Conservation (phyloP, 2,329 filamentous ascomycete genomes). For the Raffaelea ambrosiae region DNA sequence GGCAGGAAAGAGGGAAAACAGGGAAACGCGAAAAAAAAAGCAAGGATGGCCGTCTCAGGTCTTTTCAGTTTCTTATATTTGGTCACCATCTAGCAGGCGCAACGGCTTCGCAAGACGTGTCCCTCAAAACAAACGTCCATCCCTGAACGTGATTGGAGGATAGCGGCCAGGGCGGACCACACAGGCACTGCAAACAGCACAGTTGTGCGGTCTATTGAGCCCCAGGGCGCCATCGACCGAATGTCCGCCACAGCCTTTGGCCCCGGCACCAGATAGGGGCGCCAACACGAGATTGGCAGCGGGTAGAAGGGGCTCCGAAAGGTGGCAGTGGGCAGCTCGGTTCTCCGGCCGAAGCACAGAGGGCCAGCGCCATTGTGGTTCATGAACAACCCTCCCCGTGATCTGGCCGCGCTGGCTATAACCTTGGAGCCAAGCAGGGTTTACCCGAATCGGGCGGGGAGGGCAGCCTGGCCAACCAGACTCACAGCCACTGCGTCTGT, state of each 20-base stretch:
- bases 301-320: slow-evolving; percentile 7
- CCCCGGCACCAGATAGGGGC: slow-evolving; percentile 48
- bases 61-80: slow-evolving; percentile 59
- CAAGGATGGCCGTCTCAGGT: slow-evolving; percentile 48
- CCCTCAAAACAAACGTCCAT: background rate
- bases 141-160: background rate
- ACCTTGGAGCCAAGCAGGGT: background rate
- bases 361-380: background rate
- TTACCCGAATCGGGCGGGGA: background rate
- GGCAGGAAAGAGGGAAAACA: too few species aligned
- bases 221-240: too few species aligned
- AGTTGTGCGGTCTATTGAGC: background rate
- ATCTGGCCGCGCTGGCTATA: slow-evolving; percentile 6
- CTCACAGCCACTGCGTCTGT: slow-evolving; percentile 3
- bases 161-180: background rate
- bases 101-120: slow-evolving; percentile 34
- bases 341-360: background rate
- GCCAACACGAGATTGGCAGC: slow-evolving; percentile 13
- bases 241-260: slow-evolving; percentile 55
- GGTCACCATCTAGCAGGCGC: slow-evolving; percentile 42
- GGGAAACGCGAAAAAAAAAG: too few species aligned
- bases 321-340: slow-evolving; percentile 4
- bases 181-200: background rate
- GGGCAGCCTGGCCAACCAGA: background rate
- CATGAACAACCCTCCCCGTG: slow-evolving; percentile 4